Evolutionary conservation across 129 eudicot genomes (phyloP).

Genomic region (Helianthus tuberosus): DNA sequence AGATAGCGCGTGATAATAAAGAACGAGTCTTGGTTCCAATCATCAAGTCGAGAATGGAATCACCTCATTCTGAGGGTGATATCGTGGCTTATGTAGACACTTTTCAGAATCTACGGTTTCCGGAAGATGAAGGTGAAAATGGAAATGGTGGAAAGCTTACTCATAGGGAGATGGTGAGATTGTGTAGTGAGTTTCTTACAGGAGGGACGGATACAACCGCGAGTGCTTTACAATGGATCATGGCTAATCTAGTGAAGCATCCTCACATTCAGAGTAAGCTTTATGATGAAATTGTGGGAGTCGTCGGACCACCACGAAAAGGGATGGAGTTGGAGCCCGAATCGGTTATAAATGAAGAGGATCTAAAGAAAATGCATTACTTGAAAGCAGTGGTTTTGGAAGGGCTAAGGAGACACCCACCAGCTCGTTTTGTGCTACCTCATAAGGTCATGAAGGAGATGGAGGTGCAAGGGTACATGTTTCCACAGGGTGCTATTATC

Average conservation of each 20-base stretch:
- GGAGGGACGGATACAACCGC: constrained; percentile 70
- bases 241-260: constrained; percentile 72
- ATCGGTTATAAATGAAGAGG: constrained; percentile 43
- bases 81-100: constrained; percentile 41
- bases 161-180: constrained; percentile 44
- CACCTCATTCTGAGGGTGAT: background rate
- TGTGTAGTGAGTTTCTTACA: constrained; percentile 56
- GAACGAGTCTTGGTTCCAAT: constrained; percentile 13
- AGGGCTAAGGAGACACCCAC: constrained; percentile 62
- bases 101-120: constrained; percentile 39
- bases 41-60: constrained; percentile 17
- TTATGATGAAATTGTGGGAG: constrained; percentile 51
- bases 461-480: constrained; percentile 44
- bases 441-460: constrained; percentile 43
- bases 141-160: constrained; percentile 34
- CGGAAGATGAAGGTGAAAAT: constrained; percentile 28
- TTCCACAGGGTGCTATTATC: constrained; percentile 45
- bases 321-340: background rate
- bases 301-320: constrained; percentile 34
- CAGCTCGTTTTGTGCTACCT: constrained; percentile 54
- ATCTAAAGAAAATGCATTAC: constrained; percentile 50
- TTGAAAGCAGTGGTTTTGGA: constrained; percentile 62
- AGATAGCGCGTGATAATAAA: background rate
- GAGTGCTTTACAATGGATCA: constrained; percentile 66
- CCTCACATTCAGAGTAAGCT: constrained; percentile 55